Conservation (phyloP, 2,329 filamentous ascomycete species). For the Xylaria sp. region DNA sequence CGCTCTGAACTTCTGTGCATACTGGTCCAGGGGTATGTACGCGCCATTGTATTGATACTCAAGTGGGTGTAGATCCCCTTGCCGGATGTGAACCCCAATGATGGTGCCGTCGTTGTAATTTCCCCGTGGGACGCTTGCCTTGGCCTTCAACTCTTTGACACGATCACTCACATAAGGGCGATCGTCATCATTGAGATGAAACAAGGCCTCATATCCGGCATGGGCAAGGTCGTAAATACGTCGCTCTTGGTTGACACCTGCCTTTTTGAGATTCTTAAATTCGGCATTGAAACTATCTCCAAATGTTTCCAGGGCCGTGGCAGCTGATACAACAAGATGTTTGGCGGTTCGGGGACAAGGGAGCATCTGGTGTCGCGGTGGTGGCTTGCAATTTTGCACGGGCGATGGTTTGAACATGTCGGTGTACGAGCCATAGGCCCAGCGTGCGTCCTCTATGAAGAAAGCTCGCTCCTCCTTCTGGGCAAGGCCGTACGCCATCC, state of each 20-base stretch:
- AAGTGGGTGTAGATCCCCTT: constrained; percentile 70
- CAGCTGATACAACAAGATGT: constrained; percentile 68
- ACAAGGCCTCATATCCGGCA: constrained; percentile 67
- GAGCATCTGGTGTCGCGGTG: constrained; percentile 68
- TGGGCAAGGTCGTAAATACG: constrained; percentile 64
- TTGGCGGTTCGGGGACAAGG: constrained; percentile 72
- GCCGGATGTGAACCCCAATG: constrained; percentile 73
- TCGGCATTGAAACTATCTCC: constrained; percentile 52
- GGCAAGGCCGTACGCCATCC: constrained; percentile 78
- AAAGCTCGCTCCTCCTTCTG: constrained; percentile 68
- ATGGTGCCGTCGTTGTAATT: constrained; percentile 46
- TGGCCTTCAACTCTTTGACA: constrained; percentile 48
- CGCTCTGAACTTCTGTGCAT: constrained; percentile 53
- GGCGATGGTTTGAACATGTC: constrained; percentile 67
- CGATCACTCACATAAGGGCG: constrained; percentile 58
- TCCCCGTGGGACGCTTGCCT: constrained; percentile 39
- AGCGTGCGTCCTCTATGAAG: constrained; percentile 79
- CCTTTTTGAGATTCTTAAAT: constrained; percentile 45
- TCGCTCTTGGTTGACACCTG: constrained; percentile 47
- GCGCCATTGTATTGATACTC: constrained; percentile 72
- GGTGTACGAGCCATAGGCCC: constrained; percentile 73
- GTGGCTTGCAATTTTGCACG: constrained; percentile 59
- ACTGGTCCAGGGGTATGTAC: constrained; percentile 70
- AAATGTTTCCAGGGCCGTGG: constrained; percentile 61
- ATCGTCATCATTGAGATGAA: constrained; percentile 63